phyloP scores from a whole-genome alignment of 192 early-diverging fungal genomes.

The Rhizophlyctis rosea region DNA sequence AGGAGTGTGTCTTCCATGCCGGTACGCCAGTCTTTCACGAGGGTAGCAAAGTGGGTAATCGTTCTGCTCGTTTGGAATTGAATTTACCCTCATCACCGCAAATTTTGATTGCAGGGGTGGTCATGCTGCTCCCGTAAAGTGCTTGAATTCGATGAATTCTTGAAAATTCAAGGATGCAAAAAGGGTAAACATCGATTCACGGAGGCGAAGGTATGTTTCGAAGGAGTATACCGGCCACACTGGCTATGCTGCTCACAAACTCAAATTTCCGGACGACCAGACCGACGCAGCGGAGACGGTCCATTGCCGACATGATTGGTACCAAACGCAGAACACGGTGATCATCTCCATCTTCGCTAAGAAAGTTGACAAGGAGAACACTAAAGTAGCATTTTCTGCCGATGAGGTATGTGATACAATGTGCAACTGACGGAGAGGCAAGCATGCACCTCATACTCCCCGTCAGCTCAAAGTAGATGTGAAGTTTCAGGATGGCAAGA shows the following conservation, averaged over 20 bases:
- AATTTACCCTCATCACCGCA: background rate
- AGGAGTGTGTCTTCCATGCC: conserved; percentile 80
- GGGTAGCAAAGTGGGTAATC: conserved; percentile 70
- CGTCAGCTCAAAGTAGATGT: conserved; percentile 66
- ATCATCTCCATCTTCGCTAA: conserved; percentile 93
- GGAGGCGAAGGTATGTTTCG: conserved; percentile 18
- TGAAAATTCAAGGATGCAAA: conserved; percentile 91
- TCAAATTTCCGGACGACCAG: conserved; percentile 1
- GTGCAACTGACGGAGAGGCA: background rate
- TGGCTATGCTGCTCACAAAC: conserved; percentile 4
- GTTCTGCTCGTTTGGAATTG: conserved; percentile 1
- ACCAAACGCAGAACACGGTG: conserved; percentile 82
- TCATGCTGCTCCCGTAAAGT: conserved; percentile 92
- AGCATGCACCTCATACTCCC: background rate
- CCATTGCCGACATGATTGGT: conserved; percentile 89
- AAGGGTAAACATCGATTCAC: conserved; percentile 90
- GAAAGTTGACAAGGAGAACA: conserved; percentile 71
- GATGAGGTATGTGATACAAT: conserved; percentile 43
- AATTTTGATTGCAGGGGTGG: conserved; percentile 62
- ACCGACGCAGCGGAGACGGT: conserved; percentile 43
- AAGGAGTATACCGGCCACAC: background rate
- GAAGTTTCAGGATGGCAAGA: conserved; percentile 72
- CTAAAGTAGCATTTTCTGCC: conserved; percentile 65
- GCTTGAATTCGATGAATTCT: conserved; percentile 97
- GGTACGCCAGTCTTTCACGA: conserved; percentile 95